Evolutionary conservation across 441 rosid species (phyloP).

Genomic region (Euphorbia corollata): DNA sequence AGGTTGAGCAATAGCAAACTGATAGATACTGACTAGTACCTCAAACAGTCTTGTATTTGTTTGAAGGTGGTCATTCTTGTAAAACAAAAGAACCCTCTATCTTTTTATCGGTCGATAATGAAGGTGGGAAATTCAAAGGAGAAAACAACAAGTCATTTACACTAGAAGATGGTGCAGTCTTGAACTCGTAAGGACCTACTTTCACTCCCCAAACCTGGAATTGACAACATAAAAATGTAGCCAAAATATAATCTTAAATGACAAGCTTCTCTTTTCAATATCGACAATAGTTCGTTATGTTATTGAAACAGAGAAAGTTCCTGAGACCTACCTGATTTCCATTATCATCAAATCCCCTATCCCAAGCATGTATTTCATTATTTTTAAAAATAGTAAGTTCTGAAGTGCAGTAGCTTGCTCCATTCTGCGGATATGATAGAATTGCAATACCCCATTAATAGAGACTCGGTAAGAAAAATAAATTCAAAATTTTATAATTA

Average conservation of each 20-base stretch:
- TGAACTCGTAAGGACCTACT: conserved; percentile 80
- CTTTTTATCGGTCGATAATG: conserved; percentile 47
- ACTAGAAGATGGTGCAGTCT: conserved; percentile 63
- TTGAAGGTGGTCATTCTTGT: conserved; percentile 39
- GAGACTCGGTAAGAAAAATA: not conserved
- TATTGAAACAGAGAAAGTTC: not conserved
- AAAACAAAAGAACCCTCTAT: conserved; percentile 77
- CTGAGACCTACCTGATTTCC: conserved; percentile 56
- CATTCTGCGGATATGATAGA: conserved; percentile 19
- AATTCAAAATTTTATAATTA: not conserved
- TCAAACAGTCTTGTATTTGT: not conserved
- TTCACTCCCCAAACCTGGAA: conserved; percentile 81
- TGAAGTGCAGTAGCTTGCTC: conserved; percentile 29
- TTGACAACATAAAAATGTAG: not conserved
- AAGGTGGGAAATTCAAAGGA: conserved; percentile 48
- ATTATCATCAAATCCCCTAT: conserved; percentile 69
- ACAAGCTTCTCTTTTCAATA: not conserved
- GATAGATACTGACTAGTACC: conserved; percentile 21
- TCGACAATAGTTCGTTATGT: not conserved
- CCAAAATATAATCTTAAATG: not conserved
- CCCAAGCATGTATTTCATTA: conserved; percentile 80
- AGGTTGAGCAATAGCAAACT: conserved; percentile 4
- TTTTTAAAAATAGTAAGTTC: conserved; percentile 52
- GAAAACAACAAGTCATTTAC: conserved; percentile 41
- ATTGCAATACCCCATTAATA: not conserved